Evolutionary conservation across 2,329 filamentous ascomycete species (phyloP), one percentile per base, ranked within the genome.

Genomic region (Coleophoma eucalyptorum): DNA sequence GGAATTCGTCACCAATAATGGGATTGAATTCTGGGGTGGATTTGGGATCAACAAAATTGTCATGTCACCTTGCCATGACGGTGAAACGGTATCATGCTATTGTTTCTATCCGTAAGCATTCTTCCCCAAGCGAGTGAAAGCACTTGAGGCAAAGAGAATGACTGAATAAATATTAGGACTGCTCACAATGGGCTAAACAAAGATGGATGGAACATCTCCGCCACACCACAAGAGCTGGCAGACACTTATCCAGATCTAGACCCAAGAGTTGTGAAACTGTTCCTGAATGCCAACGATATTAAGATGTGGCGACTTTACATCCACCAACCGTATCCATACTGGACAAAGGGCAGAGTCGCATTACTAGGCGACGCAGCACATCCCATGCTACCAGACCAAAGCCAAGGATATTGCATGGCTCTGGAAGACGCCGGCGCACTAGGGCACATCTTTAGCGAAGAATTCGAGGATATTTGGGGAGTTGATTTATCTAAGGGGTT

Each of bases 1-100:
- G 32, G 81, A 87, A 62, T 87, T 85, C 66, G 81, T 81, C 0
- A 61, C 74, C 33, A 65, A 87, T 67, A 71, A 65, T 21, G 84
- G 83, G 0, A 70, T 89, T 0, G 81, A 89, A 65, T 88, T 86
- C 70, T 88, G 84, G 84, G 85, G 85, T 21, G 85, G 85, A 1
- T 77, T 82, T 48, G 79, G 83, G 49, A 71, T 69, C 50, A 81
- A 80, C 60, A 89, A 88, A 73, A 87, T 89, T 51, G 84, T 88
- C 5, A 70, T 88, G 2, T 86, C 83, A 0, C 83, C 84, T 5
- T 88, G 85, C 69, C 84, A 86, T 60, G 78, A 77, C 19, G 83
- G 84, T 48, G 78, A 78, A 53, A 69, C 87, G 3, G 72, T 87
- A 3, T 86, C 82, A 0, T 88, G 85, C 69, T 88, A 88, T 68